Evolutionary conservation across 768 basidiomycete species (phyloP), one percentile per base, ranked within the genome.

Genomic region (Kondoa malvinella): DNA sequence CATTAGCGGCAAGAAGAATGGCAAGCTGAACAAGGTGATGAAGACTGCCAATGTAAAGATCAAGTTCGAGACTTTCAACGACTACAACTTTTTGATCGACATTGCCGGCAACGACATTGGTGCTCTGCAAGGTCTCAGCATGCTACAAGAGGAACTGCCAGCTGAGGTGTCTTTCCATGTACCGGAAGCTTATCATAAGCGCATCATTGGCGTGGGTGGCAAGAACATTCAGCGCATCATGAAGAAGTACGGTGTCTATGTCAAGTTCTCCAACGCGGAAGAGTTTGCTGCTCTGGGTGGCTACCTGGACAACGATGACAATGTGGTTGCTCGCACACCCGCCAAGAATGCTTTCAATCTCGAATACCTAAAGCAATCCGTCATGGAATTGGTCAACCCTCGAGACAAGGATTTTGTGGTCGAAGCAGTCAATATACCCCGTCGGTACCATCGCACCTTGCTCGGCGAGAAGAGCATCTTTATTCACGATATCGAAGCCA

Each of bases 1-100:
- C 79, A 95, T 99, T 77, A 89, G 88, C 67, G 94, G 94, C 57
- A 99, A 99, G 82, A 96, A 97, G 82, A 96, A 97, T 74, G 94
- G 94, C 68, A 99, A 99, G 79, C 90, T 96, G 78, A 96, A 96
- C 81, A 97, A 96, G 80, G 95, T 97, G 77, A 96, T 96, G 90
- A 92, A 96, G 78, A 87, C 86, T 15, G 88, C 92, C 32, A 89
- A 88, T 73, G 92, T 92, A 76, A 94, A 95, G 80, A 95, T 99
- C 81, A 95, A 95, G 78, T 96, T 96, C 71, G 94, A 97, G 80
- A 94, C 92, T 3, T 89, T 94, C 80, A 95, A 92, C 76, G 91
- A 76, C 69, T 75, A 75, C 73, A 75, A 76, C 68, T 75, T 76
- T 69, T 65, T 76, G 33, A 61, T 94, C 74, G 91, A 94, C 77